phyloP scores from a whole-genome alignment of 2,329 filamentous ascomycete species.

The Talaromyces islandicus region DNA sequence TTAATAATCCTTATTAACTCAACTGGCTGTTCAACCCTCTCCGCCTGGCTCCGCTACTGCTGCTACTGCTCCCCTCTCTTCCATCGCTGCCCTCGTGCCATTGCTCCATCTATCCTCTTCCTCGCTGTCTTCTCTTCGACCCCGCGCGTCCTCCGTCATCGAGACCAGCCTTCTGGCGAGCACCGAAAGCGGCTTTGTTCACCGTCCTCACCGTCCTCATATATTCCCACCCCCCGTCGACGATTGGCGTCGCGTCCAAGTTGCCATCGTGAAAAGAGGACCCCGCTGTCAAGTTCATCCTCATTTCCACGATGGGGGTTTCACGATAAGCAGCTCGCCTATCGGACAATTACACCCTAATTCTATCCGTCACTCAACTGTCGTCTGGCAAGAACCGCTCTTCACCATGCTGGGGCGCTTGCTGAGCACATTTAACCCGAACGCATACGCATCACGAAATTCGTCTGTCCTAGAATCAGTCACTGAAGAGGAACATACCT shows the following conservation, averaged over 20 bases:
- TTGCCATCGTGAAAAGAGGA: background rate
- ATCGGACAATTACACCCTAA: background rate
- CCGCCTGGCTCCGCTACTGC: background rate
- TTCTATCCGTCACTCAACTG: background rate
- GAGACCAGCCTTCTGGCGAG: background rate
- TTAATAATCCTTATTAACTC: no score
- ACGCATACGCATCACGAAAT: conserved; percentile 32
- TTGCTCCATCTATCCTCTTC: background rate
- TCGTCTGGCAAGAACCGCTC: background rate
- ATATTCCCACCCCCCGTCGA: background rate
- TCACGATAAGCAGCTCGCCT: conserved; percentile 1
- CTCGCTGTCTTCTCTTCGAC: background rate
- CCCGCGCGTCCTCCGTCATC: background rate
- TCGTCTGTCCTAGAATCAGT: conserved; percentile 39
- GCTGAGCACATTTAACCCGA: conserved; percentile 37
- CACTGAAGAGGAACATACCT: conserved; percentile 45
- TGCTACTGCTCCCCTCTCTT: background rate
- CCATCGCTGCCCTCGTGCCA: background rate
- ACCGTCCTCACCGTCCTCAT: background rate
- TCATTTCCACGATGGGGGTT: background rate
- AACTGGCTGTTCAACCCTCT: background rate
- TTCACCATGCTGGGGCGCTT: conserved; percentile 38
- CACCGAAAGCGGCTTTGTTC: background rate
- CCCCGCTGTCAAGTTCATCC: background rate
- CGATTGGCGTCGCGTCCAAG: background rate